These are phyloP conservation scores for Capsella bursapastoris DNA, from an alignment of 345 rosid species.

Conservation along the genomic window DNA sequence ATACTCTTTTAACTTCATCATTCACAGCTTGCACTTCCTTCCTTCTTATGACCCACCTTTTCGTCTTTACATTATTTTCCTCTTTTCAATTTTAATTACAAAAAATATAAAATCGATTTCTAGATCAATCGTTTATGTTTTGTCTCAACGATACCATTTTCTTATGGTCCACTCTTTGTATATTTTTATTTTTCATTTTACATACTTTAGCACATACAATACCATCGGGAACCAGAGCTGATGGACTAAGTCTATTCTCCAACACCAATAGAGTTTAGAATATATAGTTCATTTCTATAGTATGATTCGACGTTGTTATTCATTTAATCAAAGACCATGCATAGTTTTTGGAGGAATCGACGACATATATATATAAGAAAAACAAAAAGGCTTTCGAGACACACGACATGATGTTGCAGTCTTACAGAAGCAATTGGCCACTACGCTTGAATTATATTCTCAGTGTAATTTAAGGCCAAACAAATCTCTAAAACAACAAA, in stretches of 20 bases:
- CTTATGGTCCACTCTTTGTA: constrained; percentile 31
- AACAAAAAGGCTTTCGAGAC: not conserved
- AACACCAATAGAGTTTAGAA: too few species aligned
- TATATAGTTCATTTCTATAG: too few species aligned
- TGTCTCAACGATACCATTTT: not conserved
- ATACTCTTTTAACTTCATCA: constrained; percentile 9
- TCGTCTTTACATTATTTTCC: not conserved
- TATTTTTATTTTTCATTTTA: not conserved
- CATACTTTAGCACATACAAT: not conserved
- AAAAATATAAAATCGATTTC: constrained; percentile 1
- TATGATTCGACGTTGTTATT: too few species aligned
- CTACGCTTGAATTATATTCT: constrained; percentile 4
- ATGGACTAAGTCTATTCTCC: too few species aligned
- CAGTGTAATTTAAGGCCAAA: not conserved
- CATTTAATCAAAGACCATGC: not conserved
- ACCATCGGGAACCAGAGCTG: too few species aligned
- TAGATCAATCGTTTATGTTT: constrained; percentile 27
- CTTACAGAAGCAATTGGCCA: not conserved
- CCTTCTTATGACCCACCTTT: constrained; percentile 38
- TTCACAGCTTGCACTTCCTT: constrained; percentile 42
- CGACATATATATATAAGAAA: not conserved
- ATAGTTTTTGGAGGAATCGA: not conserved
- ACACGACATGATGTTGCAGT: not conserved
- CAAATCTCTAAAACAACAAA: not conserved
- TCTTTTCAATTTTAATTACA: not conserved